Evolutionary conservation across 257 asterid genomes (phyloP).

Genomic region (Solanum pennellii): DNA sequence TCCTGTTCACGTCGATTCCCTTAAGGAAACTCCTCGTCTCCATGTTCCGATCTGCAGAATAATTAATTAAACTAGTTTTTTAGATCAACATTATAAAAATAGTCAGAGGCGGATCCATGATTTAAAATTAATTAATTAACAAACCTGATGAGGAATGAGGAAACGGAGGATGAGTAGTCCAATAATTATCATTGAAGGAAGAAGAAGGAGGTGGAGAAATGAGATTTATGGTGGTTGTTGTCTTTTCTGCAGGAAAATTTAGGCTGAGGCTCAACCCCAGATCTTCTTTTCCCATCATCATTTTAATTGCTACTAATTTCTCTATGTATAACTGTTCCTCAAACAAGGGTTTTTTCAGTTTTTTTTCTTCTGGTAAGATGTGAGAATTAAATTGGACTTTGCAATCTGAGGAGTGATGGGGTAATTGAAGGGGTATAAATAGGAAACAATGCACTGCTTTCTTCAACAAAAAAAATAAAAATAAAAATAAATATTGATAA

Average conservation of each 20-base stretch:
- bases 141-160: slow-evolving; percentile 32
- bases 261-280: slow-evolving; percentile 62
- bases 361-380: neutral
- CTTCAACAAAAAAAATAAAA: too few relatives aligned
- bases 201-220: neutral
- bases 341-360: neutral
- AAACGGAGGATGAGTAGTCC: slow-evolving; percentile 17
- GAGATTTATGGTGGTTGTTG: slow-evolving; percentile 12
- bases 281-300: slow-evolving; percentile 51
- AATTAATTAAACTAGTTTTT: neutral
- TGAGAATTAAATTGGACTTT: neutral
- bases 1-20: slow-evolving; percentile 70
- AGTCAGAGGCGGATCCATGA: neutral
- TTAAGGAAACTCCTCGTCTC: slow-evolving; percentile 45
- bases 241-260: slow-evolving; percentile 24
- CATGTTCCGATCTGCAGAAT: slow-evolving; percentile 27
- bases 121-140: neutral
- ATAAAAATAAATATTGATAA: neutral
- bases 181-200: slow-evolving; percentile 9
- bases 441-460: slow-evolving; percentile 4
- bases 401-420: neutral
- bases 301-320: neutral
- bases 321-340: neutral
- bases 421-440: slow-evolving; percentile 16
- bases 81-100: neutral